Conservation (phyloP, 257 asterid genomes). For the Solanum pinnatisectum region DNA sequence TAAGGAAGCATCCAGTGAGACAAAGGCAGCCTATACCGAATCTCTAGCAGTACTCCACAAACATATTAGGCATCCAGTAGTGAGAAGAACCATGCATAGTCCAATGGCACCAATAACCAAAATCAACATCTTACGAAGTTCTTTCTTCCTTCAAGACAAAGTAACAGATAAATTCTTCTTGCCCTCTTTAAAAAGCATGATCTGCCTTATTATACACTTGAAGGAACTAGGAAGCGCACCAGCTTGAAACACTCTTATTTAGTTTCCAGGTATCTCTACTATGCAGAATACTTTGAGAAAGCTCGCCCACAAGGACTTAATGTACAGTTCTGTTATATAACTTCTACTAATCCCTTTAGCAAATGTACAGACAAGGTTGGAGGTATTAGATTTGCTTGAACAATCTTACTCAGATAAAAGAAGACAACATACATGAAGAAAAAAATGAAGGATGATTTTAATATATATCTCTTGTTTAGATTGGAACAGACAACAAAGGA, state of each 20-base stretch:
- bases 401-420: neutral
- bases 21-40: neutral
- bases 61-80: neutral
- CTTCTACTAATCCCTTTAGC: neutral
- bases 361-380: neutral
- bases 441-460: neutral
- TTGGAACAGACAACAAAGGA: neutral
- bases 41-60: neutral
- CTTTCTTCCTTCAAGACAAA: neutral
- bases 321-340: neutral
- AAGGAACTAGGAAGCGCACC: neutral
- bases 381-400: neutral
- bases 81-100: neutral
- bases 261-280: neutral
- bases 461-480: neutral
- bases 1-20: neutral
- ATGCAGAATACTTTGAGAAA: neutral
- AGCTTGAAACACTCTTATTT: neutral
- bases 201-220: neutral
- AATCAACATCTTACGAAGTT: neutral
- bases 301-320: neutral
- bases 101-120: neutral
- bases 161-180: neutral
- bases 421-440: neutral
- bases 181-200: neutral